phyloP scores from a whole-genome alignment of 805 yeast genomes.

The Starmerella potacharoeniae region DNA sequence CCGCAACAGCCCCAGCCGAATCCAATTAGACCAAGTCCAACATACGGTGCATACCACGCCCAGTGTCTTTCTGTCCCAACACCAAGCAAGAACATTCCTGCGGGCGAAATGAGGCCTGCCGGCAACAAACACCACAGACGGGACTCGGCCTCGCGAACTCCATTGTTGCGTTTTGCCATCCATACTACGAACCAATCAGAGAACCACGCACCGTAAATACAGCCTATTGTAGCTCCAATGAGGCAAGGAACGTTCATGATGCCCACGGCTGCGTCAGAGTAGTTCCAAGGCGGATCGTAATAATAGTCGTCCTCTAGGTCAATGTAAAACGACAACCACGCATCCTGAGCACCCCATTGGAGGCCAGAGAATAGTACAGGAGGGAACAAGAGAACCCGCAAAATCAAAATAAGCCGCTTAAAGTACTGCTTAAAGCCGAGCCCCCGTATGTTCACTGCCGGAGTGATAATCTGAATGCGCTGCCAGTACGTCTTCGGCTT shows the following conservation, averaged over 20 bases:
- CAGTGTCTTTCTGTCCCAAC: conserved; percentile 46
- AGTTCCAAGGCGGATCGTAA: conserved; percentile 56
- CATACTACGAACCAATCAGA: conserved; percentile 41
- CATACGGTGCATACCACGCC: conserved; percentile 45
- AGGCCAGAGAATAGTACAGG: conserved; percentile 52
- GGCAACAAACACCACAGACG: conserved; percentile 42
- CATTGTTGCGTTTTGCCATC: conserved; percentile 40
- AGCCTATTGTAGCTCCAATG: conserved; percentile 42
- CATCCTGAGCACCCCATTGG: conserved; percentile 73
- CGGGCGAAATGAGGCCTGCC: conserved; percentile 42
- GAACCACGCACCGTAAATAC: conserved; percentile 38
- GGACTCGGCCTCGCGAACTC: conserved; percentile 46
- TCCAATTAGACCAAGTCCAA: conserved; percentile 47
- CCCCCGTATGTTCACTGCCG: conserved; percentile 48
- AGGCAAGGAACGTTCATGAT: conserved; percentile 62
- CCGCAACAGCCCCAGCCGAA: conserved; percentile 45
- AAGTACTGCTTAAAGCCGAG: conserved; percentile 55
- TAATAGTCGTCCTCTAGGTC: conserved; percentile 62
- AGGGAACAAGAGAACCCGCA: conserved; percentile 33
- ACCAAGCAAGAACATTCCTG: conserved; percentile 51
- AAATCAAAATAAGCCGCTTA: conserved; percentile 38
- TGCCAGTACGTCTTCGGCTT: conserved; percentile 33
- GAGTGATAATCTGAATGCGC: conserved; percentile 32
- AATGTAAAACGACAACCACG: conserved; percentile 60
- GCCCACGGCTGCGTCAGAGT: conserved; percentile 55